Evolutionary conservation across 345 rosid genomes (phyloP).

Genomic region (Eutrema japonicum): DNA sequence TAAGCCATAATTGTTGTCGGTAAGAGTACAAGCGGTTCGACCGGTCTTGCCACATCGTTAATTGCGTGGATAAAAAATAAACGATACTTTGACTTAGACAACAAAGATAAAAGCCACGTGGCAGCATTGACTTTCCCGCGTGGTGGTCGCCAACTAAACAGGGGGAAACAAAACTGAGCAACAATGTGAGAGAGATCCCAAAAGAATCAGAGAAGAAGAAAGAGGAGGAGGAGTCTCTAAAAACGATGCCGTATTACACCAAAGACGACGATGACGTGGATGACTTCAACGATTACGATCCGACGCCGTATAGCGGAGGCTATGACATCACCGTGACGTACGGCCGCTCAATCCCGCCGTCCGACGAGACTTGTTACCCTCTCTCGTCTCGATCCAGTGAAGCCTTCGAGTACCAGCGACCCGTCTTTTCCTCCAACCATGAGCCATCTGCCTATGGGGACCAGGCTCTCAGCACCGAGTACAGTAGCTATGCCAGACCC

Average conservation of each 20-base stretch:
- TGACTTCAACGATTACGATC: slow-evolving; percentile 78
- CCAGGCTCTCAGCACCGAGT: slow-evolving; percentile 63
- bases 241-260: slow-evolving; percentile 81
- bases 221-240: background rate
- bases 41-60: background rate
- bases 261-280: slow-evolving; percentile 57
- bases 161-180: background rate
- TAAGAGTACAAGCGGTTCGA: background rate
- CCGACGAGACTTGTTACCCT: slow-evolving; percentile 70
- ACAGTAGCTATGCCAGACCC: slow-evolving; percentile 73
- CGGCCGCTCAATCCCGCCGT: slow-evolving; percentile 75
- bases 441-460: slow-evolving; percentile 72
- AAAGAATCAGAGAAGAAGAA: background rate
- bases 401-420: slow-evolving; percentile 69
- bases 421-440: slow-evolving; percentile 54
- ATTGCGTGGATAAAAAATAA: background rate
- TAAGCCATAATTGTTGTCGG: background rate
- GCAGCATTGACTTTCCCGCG: slow-evolving; percentile 30
- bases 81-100: slow-evolving; percentile 12
- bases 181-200: slow-evolving; percentile 1
- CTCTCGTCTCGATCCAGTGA: slow-evolving; percentile 52
- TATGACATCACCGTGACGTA: slow-evolving; percentile 66
- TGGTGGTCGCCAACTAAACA: slow-evolving; percentile 35
- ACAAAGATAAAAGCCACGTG: slow-evolving; percentile 29
- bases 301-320: slow-evolving; percentile 90